Base-by-base conservation (phyloP, 2,329 filamentous ascomycete genomes). In the Talaromyces funiculosus region DNA sequence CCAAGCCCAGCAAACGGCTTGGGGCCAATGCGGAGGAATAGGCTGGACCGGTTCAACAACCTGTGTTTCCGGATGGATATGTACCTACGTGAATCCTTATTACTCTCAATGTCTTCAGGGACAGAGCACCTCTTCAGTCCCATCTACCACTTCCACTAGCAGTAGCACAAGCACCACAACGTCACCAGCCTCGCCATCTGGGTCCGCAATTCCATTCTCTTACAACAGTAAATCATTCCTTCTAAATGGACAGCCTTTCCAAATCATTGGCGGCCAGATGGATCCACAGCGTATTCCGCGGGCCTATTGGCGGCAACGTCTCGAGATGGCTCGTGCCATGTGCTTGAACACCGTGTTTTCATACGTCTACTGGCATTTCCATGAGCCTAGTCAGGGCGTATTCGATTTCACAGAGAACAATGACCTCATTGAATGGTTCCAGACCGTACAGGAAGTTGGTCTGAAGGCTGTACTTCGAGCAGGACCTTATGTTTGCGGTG, bases 301-400 rank as follows among this genome's bases (percentile, higher is more conserved):
- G 4, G 65, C 72, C 29, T 80, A 80, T 66, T 82, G 80, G 80
- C 66, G 71, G 16, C 75, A 82, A 47, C 73, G 80, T 9, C 66
- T 81, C 0, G 60, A 67, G 22, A 79, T 76, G 54, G 80, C 77
- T 9, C 68, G 74, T 9, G 75, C 78, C 1, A 80, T 81, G 78
- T 78, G 80, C 0, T 61, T 82, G 0, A 82, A 81, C 62, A 81
- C 79, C 0, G 78, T 82, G 49, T 81, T 82, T 63, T 75, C 74
- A 42, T 82, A 82, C 65, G 69, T 82, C 4, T 82, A 77, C 66
- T 83, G 81, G 81, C 77, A n/a, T 38, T 10, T n/a, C 16, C 35
- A 12, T 10, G 14, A 38, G 35, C 9, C 35, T 16, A 16, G 61
- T 0, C 74, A 66, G 7, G 79, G 77, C 0, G 53, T 64, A 12